Conservation (phyloP, 352 stramenopile genomes). For the Phytophthora pistaciae region DNA sequence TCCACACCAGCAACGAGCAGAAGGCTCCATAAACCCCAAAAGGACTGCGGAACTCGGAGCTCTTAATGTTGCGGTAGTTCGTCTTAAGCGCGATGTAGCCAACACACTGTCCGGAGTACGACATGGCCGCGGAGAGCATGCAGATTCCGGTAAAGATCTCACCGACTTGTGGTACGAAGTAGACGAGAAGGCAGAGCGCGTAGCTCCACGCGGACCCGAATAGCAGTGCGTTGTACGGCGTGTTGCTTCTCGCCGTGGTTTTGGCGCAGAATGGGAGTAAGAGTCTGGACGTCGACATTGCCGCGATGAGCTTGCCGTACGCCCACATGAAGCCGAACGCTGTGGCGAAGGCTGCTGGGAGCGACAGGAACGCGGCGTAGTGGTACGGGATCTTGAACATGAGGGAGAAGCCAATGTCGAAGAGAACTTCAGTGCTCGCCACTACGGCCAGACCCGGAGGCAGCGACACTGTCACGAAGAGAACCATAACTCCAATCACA, state of each 20-base stretch:
- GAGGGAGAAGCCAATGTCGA: conserved; percentile 35
- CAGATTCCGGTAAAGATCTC: conserved; percentile 30
- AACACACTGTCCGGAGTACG: conserved; percentile 42
- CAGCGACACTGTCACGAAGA: conserved; percentile 39
- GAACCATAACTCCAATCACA: conserved; percentile 35
- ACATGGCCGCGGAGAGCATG: conserved; percentile 34
- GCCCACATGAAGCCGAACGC: conserved; percentile 55
- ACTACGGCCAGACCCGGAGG: conserved; percentile 10
- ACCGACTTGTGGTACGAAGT: conserved; percentile 21
- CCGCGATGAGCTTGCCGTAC: conserved; percentile 50
- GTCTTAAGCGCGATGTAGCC: conserved; percentile 44
- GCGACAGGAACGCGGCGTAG: conserved; percentile 32
- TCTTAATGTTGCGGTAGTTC: conserved; percentile 44
- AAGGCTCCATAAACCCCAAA: conserved; percentile 35
- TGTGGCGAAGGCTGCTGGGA: conserved; percentile 26
- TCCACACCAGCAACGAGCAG: conserved; percentile 29
- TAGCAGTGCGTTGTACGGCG: conserved; percentile 23
- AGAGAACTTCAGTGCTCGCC: conserved; percentile 18
- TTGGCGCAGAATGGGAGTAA: conserved; percentile 28
- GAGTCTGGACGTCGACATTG: conserved; percentile 41
- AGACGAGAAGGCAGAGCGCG: conserved; percentile 35
- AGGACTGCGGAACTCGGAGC: conserved; percentile 40
- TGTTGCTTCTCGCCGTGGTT: conserved; percentile 17
- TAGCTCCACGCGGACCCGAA: conserved; percentile 34
- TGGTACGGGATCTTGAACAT: conserved; percentile 25